Conservation (phyloP, 768 basidiomycete genomes). For the Mycena chlorophos region DNA sequence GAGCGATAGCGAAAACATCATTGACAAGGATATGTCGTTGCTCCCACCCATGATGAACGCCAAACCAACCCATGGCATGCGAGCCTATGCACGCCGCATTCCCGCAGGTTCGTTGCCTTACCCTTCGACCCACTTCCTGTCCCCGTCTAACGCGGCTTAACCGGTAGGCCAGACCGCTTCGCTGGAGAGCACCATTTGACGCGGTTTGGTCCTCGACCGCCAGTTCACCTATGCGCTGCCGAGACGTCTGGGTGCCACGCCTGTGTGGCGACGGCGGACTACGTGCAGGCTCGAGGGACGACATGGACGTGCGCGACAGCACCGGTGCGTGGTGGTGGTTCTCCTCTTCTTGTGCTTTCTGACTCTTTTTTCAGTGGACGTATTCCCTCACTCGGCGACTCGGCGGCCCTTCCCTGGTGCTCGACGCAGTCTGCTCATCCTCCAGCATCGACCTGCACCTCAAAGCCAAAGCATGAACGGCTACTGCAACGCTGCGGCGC, state of each 20-base stretch:
- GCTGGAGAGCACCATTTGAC: too few relatives aligned
- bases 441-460: constrained; percentile 68
- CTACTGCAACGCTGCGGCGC: constrained; percentile 72
- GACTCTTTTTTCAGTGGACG: constrained; percentile 53
- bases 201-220: too few relatives aligned
- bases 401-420: constrained; percentile 67
- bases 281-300: constrained; percentile 57
- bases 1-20: too few relatives aligned
- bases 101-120: too few relatives aligned
- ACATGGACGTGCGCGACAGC: constrained; percentile 70
- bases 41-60: too few relatives aligned
- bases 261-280: constrained; percentile 71
- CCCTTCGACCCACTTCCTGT: too few relatives aligned
- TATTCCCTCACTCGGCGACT: constrained; percentile 65
- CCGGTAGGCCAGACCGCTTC: too few relatives aligned
- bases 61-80: too few relatives aligned
- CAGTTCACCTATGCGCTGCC: too few relatives aligned
- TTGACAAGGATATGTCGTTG: too few relatives aligned
- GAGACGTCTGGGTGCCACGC: constrained; percentile 64
- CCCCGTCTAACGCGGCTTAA: too few relatives aligned
- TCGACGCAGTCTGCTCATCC: constrained; percentile 78
- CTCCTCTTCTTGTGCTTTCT: constrained; percentile 4
- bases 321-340: constrained; percentile 47
- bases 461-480: constrained; percentile 58
- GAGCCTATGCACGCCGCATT: too few relatives aligned